Evolutionary conservation across 495 filamentous ascomycete species (phyloP).

Genomic region (Xylaria longipes): DNA sequence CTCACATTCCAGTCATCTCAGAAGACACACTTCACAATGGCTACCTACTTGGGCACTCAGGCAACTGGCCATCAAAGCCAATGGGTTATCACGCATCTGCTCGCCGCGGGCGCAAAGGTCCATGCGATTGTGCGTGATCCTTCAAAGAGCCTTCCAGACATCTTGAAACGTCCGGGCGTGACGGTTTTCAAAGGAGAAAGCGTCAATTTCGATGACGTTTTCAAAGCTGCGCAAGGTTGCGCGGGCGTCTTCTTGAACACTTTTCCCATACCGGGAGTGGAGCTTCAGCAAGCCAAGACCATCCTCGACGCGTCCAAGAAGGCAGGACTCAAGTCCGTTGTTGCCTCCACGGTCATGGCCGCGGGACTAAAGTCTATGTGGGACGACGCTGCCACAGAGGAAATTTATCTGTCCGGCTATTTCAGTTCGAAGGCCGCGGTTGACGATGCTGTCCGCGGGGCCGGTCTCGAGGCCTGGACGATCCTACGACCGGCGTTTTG

Average conservation of each 20-base stretch:
- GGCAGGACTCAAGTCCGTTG: constrained; percentile 40
- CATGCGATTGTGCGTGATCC: constrained; percentile 50
- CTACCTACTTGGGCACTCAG: constrained; percentile 49
- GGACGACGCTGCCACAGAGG: constrained; percentile 31
- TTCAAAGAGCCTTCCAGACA: constrained; percentile 32
- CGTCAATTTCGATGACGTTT: constrained; percentile 44
- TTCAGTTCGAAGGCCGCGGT: constrained; percentile 31
- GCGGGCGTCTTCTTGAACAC: constrained; percentile 50
- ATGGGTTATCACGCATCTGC: constrained; percentile 46
- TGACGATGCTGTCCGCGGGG: constrained; percentile 46
- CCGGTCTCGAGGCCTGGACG: constrained; percentile 51
- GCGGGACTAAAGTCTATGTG: constrained; percentile 35
- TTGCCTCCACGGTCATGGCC: constrained; percentile 49
- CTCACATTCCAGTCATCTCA: neutral
- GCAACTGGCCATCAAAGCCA: constrained; percentile 58
- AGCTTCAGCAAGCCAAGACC: constrained; percentile 43
- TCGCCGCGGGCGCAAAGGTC: constrained; percentile 41
- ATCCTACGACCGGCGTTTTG: constrained; percentile 48
- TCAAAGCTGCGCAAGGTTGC: constrained; percentile 47
- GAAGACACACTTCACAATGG: constrained; percentile 36
- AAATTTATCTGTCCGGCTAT: constrained; percentile 22
- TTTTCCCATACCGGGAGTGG: constrained; percentile 29
- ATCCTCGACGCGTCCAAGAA: constrained; percentile 47
- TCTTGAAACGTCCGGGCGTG: constrained; percentile 43
- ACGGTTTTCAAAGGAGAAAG: constrained; percentile 49